Conservation (phyloP, 1,139 yeast genomes). For the Pichia inconspicua region DNA sequence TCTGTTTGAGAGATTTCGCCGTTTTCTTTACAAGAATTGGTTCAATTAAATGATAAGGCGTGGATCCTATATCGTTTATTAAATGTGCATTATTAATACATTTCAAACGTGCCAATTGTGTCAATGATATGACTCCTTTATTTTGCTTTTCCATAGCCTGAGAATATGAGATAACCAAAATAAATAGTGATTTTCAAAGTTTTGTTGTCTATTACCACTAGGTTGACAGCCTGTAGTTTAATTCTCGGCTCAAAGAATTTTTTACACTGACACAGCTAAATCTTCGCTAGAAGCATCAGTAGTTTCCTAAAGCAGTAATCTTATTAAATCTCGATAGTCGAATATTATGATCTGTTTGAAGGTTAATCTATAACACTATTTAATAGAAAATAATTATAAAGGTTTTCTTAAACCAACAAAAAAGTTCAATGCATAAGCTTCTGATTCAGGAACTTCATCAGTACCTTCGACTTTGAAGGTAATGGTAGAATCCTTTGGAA, state of each 20-base stretch:
- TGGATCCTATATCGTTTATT: slow-evolving; percentile 26
- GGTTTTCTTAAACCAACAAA: slow-evolving; percentile 57
- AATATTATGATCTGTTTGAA: not conserved
- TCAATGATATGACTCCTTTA: slow-evolving; percentile 16
- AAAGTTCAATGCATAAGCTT: slow-evolving; percentile 58
- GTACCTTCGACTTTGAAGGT: slow-evolving; percentile 45
- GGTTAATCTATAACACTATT: not conserved
- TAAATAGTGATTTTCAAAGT: not conserved
- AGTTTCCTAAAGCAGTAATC: not conserved
- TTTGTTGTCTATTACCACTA: too few species aligned
- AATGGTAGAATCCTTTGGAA: slow-evolving; percentile 59
- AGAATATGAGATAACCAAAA: not conserved
- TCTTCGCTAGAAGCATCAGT: not conserved
- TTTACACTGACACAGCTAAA: not conserved
- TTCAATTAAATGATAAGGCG: slow-evolving; percentile 29
- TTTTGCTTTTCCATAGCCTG: not conserved
- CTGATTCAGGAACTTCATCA: slow-evolving; percentile 29
- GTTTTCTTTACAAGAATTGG: slow-evolving; percentile 28
- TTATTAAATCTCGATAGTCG: not conserved
- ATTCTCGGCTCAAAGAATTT: not conserved
- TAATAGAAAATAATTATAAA: slow-evolving; percentile 17
- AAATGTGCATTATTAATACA: slow-evolving; percentile 26
- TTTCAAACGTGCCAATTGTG: slow-evolving; percentile 22
- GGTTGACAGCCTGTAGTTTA: too few species aligned
- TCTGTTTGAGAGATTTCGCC: slow-evolving; percentile 23